Conservation (phyloP, 2,329 filamentous ascomycete species). For the Neopestalotiopsis sp. region DNA sequence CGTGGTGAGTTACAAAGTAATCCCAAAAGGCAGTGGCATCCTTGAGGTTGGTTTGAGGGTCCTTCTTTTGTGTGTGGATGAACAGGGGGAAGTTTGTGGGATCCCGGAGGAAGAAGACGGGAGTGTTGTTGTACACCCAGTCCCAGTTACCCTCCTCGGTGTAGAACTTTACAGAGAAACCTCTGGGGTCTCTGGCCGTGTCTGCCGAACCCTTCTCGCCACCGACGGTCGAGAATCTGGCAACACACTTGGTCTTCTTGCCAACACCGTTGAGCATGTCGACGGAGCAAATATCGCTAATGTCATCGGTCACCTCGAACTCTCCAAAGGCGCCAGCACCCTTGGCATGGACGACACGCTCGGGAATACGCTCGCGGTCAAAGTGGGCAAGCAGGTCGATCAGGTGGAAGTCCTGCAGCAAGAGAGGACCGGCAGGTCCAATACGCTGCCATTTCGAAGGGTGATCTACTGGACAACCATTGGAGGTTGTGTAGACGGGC, state of each 20-base stretch:
- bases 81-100: slow-evolving; percentile 77
- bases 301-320: slow-evolving; percentile 54
- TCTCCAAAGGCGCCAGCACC: slow-evolving; percentile 45
- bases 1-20: slow-evolving; percentile 64
- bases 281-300: slow-evolving; percentile 49
- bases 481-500: slow-evolving; percentile 64
- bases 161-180: slow-evolving; percentile 74
- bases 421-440: slow-evolving; percentile 61
- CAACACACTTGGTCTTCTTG: slow-evolving; percentile 64
- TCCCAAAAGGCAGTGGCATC: slow-evolving; percentile 66
- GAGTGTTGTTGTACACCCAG: slow-evolving; percentile 78
- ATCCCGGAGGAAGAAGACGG: slow-evolving; percentile 78
- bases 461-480: slow-evolving; percentile 62
- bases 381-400: slow-evolving; percentile 66
- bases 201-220: slow-evolving; percentile 73
- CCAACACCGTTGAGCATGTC: slow-evolving; percentile 58
- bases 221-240: slow-evolving; percentile 74
- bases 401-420: slow-evolving; percentile 70
- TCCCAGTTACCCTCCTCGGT: slow-evolving; percentile 78
- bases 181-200: slow-evolving; percentile 62
- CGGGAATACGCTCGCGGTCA: slow-evolving; percentile 56
- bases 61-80: slow-evolving; percentile 79
- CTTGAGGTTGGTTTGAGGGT: slow-evolving; percentile 74
- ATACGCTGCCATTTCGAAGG: slow-evolving; percentile 56
- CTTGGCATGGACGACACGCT: slow-evolving; percentile 49